Evolutionary conservation across 441 rosid genomes (phyloP).

Genomic region (Aquilaria agallochum): DNA sequence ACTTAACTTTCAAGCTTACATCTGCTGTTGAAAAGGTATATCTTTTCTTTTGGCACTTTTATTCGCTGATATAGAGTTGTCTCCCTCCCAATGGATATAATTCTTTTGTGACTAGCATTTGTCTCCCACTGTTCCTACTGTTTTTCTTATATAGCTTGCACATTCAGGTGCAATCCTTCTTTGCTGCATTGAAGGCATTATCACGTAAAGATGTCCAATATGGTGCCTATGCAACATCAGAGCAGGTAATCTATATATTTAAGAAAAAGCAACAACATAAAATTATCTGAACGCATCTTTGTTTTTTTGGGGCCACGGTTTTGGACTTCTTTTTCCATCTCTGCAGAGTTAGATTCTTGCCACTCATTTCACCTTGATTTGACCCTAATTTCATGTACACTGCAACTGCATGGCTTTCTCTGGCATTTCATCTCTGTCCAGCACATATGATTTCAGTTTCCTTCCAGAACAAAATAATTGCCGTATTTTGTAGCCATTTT

Average conservation of each 20-base stretch:
- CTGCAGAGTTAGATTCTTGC: not conserved
- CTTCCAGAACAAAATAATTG: no score
- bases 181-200: slow-evolving; percentile 64
- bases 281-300: not conserved
- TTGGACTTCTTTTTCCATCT: no score
- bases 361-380: not conserved
- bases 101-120: slow-evolving; percentile 2
- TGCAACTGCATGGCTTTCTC: no score
- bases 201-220: slow-evolving; percentile 72
- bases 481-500: no score
- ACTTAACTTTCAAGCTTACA: slow-evolving; percentile 77
- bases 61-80: not conserved
- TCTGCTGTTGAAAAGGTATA: slow-evolving; percentile 76
- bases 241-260: slow-evolving; percentile 47
- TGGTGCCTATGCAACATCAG: slow-evolving; percentile 74
- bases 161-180: slow-evolving; percentile 70
- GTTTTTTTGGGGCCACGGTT: not conserved
- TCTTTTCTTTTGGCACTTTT: not conserved
- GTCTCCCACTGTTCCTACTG: not conserved
- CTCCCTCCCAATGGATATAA: not conserved
- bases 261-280: no score
- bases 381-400: no score
- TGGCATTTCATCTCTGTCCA: no score
- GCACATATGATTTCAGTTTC: no score
- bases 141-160: slow-evolving; percentile 5